A percentile compares a stretch with the other conserved stretches of the same genome.
phyloP scores from a whole-genome alignment of 2,329 filamentous ascomycete species.

The Aspergillus texensis region DNA sequence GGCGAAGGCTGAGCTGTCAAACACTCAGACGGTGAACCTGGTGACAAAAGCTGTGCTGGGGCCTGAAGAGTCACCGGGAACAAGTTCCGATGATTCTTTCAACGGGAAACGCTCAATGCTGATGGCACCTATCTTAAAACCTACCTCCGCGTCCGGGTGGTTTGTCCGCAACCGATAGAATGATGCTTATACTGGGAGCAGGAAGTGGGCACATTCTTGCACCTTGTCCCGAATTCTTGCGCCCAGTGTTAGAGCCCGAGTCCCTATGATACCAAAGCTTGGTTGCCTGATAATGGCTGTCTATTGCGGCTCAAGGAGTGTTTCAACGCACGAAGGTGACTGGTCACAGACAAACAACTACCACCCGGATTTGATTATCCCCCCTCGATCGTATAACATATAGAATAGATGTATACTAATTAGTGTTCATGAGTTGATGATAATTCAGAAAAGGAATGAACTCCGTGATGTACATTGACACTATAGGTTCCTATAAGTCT shows the following conservation, averaged over 20 bases:
- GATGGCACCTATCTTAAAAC: background rate
- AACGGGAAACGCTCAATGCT: background rate
- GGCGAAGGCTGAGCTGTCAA: background rate
- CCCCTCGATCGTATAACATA: background rate
- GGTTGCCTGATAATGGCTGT: background rate
- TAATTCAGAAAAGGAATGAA: too few relatives aligned
- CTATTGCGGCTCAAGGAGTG: background rate
- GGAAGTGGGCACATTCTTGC: background rate
- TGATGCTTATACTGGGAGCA: background rate
- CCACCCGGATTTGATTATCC: background rate
- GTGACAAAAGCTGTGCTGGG: background rate
- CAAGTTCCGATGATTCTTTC: background rate
- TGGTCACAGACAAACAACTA: background rate
- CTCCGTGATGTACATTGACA: too few relatives aligned
- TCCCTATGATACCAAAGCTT: background rate
- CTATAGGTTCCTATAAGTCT: too few relatives aligned
- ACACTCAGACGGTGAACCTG: background rate
- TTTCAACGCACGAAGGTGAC: background rate
- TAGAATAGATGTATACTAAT: background rate
- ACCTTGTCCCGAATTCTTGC: background rate
- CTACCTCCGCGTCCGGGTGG: background rate
- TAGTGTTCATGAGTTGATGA: background rate
- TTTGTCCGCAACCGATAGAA: background rate
- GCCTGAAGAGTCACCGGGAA: background rate
- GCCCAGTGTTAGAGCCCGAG: background rate